Evolutionary conservation across 176 grass and related monocot genomes (phyloP), one percentile per base, ranked within the genome.

Genomic region (Hyparrhenia diplandra): DNA sequence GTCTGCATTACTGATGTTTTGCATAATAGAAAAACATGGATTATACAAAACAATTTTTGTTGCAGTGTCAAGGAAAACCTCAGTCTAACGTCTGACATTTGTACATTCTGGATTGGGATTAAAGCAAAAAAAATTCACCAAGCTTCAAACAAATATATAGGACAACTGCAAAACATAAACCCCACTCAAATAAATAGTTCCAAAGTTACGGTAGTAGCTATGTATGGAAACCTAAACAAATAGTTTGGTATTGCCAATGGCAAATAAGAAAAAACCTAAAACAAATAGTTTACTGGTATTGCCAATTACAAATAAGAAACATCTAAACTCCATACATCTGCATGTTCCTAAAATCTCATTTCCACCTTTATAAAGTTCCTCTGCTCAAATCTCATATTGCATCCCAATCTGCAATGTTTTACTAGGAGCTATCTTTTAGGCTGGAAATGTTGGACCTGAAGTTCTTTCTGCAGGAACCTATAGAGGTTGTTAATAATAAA

Each of bases 401-500:
- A 97, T 97, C 40, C 90, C 93, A 9, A 93, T 74, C 54, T 97
- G 90, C 31, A 97, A 75, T 2, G 87, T 87, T 80, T 93, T 93
- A 11, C 80, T 77, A 17, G 90, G 80, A 52, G 88, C 83, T 73
- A 97, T 87, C 79, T 57, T 57, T 78, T 11, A 97, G 80, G 17
- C 72, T 85, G 10, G 90, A 89, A 25, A 97, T 71, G 71, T 87
- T 93, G 12, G 93, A 93, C 68, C 93, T 90, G 73, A 93, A 97
- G 77, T 97, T 97, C 88, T 93, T 93, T 97, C 62, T 97, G 93
- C 73, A 97, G 10, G 63, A 97, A 87, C 61, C 90, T 83, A 68
- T 97, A 97, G 43, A 96, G 49, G 60, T 47, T 72, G 76, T 89
- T 80, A 34, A 93, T 80, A 55, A 89, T 28, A 29, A 90, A 71